Conservation (phyloP, 2,329 filamentous ascomycete species). For the Alternaria angustiovoidea region DNA sequence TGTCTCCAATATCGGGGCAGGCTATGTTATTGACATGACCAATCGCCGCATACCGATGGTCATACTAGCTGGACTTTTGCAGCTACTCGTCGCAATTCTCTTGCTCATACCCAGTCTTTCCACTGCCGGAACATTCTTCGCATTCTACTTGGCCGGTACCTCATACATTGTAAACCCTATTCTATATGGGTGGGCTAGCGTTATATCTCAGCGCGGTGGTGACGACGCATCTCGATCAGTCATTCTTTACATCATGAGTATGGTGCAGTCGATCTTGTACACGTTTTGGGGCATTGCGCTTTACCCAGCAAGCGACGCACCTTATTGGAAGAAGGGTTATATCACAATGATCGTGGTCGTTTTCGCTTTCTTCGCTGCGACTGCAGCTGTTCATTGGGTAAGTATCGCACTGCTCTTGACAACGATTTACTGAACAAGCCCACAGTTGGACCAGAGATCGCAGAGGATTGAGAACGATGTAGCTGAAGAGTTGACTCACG, state of each 20-base stretch:
- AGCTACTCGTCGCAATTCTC: slow-evolving; percentile 45
- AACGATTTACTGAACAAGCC: neutral
- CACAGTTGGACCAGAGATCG: slow-evolving; percentile 9
- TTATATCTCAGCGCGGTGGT: slow-evolving; percentile 48
- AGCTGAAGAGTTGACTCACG: neutral
- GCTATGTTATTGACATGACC: slow-evolving; percentile 51
- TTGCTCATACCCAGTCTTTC: slow-evolving; percentile 46
- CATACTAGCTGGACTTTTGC: slow-evolving; percentile 42
- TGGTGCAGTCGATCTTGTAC: slow-evolving; percentile 51
- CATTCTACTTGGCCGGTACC: slow-evolving; percentile 51
- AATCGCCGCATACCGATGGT: slow-evolving; percentile 49
- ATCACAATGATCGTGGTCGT: slow-evolving; percentile 49
- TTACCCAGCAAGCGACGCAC: slow-evolving; percentile 54
- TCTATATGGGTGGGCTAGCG: slow-evolving; percentile 53
- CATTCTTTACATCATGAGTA: slow-evolving; percentile 54
- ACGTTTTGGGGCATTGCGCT: slow-evolving; percentile 58
- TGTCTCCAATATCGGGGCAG: slow-evolving; percentile 54
- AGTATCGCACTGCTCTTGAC: neutral
- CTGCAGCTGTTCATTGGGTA: slow-evolving; percentile 34
- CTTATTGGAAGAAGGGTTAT: slow-evolving; percentile 54
- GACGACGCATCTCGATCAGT: slow-evolving; percentile 55
- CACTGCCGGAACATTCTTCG: slow-evolving; percentile 47
- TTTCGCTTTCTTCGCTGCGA: slow-evolving; percentile 36
- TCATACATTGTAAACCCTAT: slow-evolving; percentile 54
- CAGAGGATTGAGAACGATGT: neutral